Base-by-base conservation (phyloP, 2,329 filamentous ascomycete species). In the Stachybotrys echinatus region DNA sequence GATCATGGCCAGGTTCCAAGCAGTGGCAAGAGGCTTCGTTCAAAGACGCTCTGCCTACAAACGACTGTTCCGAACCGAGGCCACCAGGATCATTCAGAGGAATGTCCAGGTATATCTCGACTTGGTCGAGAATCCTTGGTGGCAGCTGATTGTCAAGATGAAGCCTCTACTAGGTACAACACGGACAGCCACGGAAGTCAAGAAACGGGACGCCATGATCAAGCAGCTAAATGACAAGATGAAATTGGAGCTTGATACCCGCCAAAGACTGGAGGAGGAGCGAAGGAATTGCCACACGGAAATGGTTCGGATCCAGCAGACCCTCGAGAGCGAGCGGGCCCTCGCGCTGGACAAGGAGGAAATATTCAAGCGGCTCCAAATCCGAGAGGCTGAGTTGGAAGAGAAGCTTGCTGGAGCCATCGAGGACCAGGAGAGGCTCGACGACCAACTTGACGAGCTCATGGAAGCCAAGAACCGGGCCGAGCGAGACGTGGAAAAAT, bases 291-390 rank as follows among this genome's bases (percentile, higher is more conserved):
- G 89, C 2, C 88, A 97, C 58, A 77, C 85, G 14, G 94, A 99
- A 61, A 87, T 96, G 61, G 82, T 92, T 57, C 85, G 88, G 27
- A 89, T 97, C 44, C 92, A 96, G 65, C 90, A 97, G 60, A 95
- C 89, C 0, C 77, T 99, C 2, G 95, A 99, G 67, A 96, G 92
- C 57, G 95, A 99, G 69, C 84, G 94, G 46, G 89, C 92, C n/a
- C 77, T 99, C 40, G 94, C 94, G 1, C 74, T 99, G 5, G 94
- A 99, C 69, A 99, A 99, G 66, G 95, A 99, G 65, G 94, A 99
- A 62, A 99, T 99, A 52, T 99, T 97, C 76, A 95, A 92, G 65
- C 84, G 95, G n/a, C 76, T 99, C 20, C 94, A 96, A 64, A 74
- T 86, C 48, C 87, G 94, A n/a, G 94, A 99, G 69, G 80, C 84